Evolutionary conservation across 495 filamentous ascomycete species (phyloP).

Genomic region (Xylaria cubensis): DNA sequence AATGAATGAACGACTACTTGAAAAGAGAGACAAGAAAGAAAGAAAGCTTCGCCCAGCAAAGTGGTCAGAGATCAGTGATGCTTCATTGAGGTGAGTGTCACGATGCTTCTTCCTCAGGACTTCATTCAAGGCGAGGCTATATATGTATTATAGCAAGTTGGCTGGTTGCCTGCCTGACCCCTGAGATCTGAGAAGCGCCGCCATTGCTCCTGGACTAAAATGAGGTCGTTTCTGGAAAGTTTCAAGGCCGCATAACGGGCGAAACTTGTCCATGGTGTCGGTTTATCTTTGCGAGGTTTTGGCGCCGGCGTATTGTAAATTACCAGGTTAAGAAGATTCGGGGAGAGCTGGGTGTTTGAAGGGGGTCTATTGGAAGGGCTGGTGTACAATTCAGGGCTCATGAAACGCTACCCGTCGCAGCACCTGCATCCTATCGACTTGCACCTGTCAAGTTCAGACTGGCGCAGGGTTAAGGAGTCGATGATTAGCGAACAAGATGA

Average conservation of each 20-base stretch:
- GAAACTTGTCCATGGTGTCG: constrained; percentile 29
- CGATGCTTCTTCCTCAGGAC: neutral
- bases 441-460: constrained; percentile 19
- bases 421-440: neutral
- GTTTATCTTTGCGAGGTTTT: constrained; percentile 14
- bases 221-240: constrained; percentile 35
- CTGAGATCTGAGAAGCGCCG: constrained; percentile 24
- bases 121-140: constrained; percentile 2
- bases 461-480: constrained; percentile 8
- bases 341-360: constrained; percentile 2
- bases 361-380: neutral
- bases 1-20: neutral
- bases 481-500: neutral
- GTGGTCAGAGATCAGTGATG: neutral
- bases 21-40: constrained; percentile 16
- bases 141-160: neutral
- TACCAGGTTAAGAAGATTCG: neutral
- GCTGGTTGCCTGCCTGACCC: neutral
- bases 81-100: neutral
- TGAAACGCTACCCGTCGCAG: constrained; percentile 24
- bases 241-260: constrained; percentile 33
- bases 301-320: constrained; percentile 8
- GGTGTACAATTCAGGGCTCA: neutral
- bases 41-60: constrained; percentile 18
- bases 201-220: constrained; percentile 26